A percentile compares a stretch with the other conserved stretches of the same genome.
Conservation (phyloP, 306 rosid genomes). For the Lathyrus aphaca region DNA sequence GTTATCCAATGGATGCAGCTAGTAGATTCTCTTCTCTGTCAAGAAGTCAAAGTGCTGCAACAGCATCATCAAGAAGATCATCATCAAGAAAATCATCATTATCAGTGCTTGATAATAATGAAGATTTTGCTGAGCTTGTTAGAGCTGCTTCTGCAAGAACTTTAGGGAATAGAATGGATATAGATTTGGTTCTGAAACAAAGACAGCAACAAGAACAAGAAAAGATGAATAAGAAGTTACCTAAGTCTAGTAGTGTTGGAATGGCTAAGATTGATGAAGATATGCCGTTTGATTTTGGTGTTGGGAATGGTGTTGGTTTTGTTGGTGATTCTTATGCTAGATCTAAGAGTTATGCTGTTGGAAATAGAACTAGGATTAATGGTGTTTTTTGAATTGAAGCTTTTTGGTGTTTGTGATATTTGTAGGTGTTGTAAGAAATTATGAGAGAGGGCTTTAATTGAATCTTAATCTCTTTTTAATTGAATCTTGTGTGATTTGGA, state of each 20-base stretch:
- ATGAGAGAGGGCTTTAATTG: not conserved
- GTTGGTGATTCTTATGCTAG: conserved; percentile 47
- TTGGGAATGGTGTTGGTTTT: conserved; percentile 23
- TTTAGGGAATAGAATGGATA: conserved; percentile 46
- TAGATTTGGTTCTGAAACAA: conserved; percentile 49
- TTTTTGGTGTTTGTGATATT: not conserved
- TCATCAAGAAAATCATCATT: conserved; percentile 1
- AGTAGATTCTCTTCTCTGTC: conserved; percentile 47
- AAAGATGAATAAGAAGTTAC: conserved; percentile 42
- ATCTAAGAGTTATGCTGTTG: conserved; percentile 68
- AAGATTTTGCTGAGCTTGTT: conserved; percentile 65
- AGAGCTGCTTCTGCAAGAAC: conserved; percentile 77
- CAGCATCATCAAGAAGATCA: conserved; percentile 39
- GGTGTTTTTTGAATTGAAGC: not conserved
- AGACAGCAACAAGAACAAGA: conserved; percentile 13
- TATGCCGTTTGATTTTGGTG: conserved; percentile 43
- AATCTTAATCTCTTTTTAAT: conserved; percentile 6
- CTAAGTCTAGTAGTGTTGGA: conserved; percentile 65
- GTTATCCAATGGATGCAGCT: conserved; percentile 37
- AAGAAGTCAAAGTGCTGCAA: conserved; percentile 57
- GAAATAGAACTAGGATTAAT: conserved; percentile 39
- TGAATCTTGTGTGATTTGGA: conserved; percentile 17
- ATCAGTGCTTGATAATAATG: not conserved
- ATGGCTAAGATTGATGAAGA: conserved; percentile 79
- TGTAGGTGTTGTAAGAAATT: conserved; percentile 2